Percentiles rank a stretch among this genome's conserved stretches.
Conservation (phyloP, 495 filamentous ascomycete species). For the Penicillium atrosanguineum region DNA sequence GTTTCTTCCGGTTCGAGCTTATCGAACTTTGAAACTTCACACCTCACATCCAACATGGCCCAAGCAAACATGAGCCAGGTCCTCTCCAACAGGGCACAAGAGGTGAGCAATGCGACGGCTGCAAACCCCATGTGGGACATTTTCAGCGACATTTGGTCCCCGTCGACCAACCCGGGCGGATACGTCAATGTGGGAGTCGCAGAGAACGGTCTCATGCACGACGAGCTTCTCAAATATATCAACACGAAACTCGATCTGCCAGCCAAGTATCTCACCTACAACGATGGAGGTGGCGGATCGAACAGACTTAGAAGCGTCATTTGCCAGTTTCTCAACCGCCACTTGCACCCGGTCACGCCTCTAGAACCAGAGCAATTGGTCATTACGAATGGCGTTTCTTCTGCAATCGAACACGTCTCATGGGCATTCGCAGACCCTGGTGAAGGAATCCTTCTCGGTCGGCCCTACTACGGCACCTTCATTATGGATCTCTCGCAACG, state of each 20-base stretch:
- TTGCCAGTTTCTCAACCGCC: conserved; percentile 41
- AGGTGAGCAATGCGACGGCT: conserved; percentile 6
- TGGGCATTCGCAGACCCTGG: conserved; percentile 44
- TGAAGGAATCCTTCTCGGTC: conserved; percentile 50
- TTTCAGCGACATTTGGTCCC: conserved; percentile 23
- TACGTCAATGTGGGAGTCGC: conserved; percentile 41
- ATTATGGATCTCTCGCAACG: conserved; percentile 29
- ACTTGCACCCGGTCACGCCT: conserved; percentile 38
- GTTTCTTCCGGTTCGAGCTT: background rate
- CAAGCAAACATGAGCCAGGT: background rate
- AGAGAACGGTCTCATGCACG: conserved; percentile 42
- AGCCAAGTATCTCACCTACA: conserved; percentile 42
- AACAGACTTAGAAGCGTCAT: conserved; percentile 38
- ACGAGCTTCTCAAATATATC: conserved; percentile 29
- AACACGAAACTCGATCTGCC: conserved; percentile 32
- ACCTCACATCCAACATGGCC: conserved; percentile 6
- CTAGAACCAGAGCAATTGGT: conserved; percentile 40
- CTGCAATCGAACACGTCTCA: conserved; percentile 44
- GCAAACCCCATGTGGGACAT: conserved; percentile 27
- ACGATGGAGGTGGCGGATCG: conserved; percentile 34
- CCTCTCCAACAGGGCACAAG: conserved; percentile 23
- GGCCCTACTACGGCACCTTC: conserved; percentile 52
- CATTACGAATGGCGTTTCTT: conserved; percentile 48
- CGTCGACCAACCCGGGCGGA: conserved; percentile 29
- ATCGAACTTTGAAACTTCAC: background rate